Evolutionary conservation across 2,329 filamentous ascomycete genomes (phyloP).

Genomic region (Zasmidium cellare): DNA sequence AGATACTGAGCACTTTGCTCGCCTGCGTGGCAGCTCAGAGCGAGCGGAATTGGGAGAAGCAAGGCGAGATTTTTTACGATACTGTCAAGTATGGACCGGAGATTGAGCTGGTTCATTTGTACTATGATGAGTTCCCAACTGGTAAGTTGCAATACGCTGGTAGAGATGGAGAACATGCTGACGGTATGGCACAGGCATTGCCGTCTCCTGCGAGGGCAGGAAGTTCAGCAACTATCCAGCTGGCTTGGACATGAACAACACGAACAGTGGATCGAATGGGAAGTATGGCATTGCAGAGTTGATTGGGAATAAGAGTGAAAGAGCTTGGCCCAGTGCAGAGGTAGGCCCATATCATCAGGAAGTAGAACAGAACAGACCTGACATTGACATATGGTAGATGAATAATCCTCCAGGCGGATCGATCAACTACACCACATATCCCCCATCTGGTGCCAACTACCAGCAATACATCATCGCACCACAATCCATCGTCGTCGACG

Average conservation of each 20-base stretch:
- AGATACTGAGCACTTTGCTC: neutral
- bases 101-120: conserved; percentile 52
- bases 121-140: conserved; percentile 53
- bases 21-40: neutral
- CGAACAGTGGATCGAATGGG: conserved; percentile 40
- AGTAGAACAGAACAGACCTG: no score
- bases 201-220: conserved; percentile 52
- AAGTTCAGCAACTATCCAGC: conserved; percentile 55
- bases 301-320: conserved; percentile 44
- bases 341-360: neutral
- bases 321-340: conserved; percentile 42
- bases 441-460: conserved; percentile 48
- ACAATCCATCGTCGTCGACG: conserved; percentile 54
- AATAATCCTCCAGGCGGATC: conserved; percentile 52
- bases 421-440: conserved; percentile 53
- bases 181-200: conserved; percentile 41
- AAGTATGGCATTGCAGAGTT: conserved; percentile 54
- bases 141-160: conserved; percentile 24
- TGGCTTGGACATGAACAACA: conserved; percentile 51
- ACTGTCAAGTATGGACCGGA: conserved; percentile 39
- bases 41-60: neutral
- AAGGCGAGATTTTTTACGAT: conserved; percentile 29
- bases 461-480: conserved; percentile 53
- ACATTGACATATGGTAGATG: conserved; percentile 29
- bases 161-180: no score